A percentile compares a stretch with the other conserved stretches of the same genome.
These are phyloP conservation scores for Bocquillonia castaneifolia DNA, from an alignment of 441 rosid species.

Conservation along the genomic window DNA sequence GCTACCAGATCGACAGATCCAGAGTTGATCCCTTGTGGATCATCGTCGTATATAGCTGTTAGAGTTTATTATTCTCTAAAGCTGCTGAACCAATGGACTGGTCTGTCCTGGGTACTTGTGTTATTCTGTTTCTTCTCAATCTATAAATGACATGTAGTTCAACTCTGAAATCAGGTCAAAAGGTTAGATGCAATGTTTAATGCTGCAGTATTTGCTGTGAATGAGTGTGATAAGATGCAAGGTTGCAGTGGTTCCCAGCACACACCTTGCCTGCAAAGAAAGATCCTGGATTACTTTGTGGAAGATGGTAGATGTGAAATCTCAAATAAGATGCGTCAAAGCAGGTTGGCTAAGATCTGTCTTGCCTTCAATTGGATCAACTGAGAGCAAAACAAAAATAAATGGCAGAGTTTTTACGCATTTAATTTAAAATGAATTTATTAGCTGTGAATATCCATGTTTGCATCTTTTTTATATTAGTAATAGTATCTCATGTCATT, in stretches of 20 bases:
- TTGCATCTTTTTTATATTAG: background rate
- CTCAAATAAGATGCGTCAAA: constrained; percentile 36
- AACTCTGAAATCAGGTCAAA: constrained; percentile 33
- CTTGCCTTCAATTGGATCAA: constrained; percentile 4
- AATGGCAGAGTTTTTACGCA: background rate
- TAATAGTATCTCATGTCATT: background rate
- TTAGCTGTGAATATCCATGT: constrained; percentile 1
- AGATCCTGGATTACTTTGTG: constrained; percentile 52
- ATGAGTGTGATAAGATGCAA: constrained; percentile 37
- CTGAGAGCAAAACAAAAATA: background rate
- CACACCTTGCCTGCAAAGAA: constrained; percentile 50
- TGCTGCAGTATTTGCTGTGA: constrained; percentile 41
- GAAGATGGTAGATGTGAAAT: constrained; percentile 28
- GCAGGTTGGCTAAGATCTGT: constrained; percentile 40
- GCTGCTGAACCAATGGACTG: background rate
- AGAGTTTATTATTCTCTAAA: background rate
- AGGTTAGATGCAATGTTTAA: constrained; percentile 50
- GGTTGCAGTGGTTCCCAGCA: constrained; percentile 47
- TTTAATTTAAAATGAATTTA: background rate
- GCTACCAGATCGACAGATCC: background rate
- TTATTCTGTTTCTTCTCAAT: constrained; percentile 11
- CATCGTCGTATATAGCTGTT: background rate
- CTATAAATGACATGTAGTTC: constrained; percentile 6
- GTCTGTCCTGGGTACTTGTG: constrained; percentile 1
- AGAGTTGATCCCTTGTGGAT: background rate